A percentile compares a stretch with the other conserved stretches of the same genome.
These are phyloP conservation scores for Verticillium tricorpus DNA, from an alignment of 2,329 filamentous ascomycete species.

Conservation along the genomic window DNA sequence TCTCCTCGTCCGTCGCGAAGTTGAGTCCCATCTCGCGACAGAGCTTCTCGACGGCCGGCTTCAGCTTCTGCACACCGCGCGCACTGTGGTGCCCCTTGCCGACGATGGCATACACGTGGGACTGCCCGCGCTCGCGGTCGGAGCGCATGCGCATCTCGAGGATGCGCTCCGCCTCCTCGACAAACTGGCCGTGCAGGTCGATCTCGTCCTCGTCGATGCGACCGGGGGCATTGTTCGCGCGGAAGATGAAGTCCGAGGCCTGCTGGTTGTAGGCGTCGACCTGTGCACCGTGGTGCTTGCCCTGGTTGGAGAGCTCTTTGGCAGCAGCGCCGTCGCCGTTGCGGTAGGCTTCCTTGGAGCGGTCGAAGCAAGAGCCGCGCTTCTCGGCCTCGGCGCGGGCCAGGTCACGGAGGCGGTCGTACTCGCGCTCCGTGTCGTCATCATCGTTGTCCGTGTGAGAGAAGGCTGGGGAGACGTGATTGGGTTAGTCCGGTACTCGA, in stretches of 20 bases:
- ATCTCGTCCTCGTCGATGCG: constrained; percentile 78
- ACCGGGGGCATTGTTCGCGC: constrained; percentile 81
- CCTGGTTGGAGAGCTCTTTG: constrained; percentile 78
- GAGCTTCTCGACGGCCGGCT: constrained; percentile 86
- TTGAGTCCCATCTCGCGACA: constrained; percentile 79
- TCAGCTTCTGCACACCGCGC: constrained; percentile 86
- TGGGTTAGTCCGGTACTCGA: background rate
- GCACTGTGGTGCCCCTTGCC: constrained; percentile 88
- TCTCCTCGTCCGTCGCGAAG: constrained; percentile 74
- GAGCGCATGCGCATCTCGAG: constrained; percentile 80
- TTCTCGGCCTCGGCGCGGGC: constrained; percentile 78
- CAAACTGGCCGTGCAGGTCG: constrained; percentile 90
- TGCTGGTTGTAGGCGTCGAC: constrained; percentile 90
- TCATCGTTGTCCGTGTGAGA: constrained; percentile 64
- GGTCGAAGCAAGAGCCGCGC: constrained; percentile 71
- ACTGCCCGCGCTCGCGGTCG: constrained; percentile 68
- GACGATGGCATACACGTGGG: constrained; percentile 89
- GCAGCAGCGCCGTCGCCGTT: constrained; percentile 79
- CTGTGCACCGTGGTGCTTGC: constrained; percentile 75
- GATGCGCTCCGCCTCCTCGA: constrained; percentile 91
- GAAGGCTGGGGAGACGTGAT: constrained; percentile 54
- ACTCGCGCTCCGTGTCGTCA: constrained; percentile 72
- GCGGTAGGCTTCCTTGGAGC: constrained; percentile 73
- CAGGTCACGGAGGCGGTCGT: constrained; percentile 82
- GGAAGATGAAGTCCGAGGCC: constrained; percentile 91